Evolutionary conservation across 2,329 filamentous ascomycete species (phyloP).

Genomic region (Sphaerulina musiva): DNA sequence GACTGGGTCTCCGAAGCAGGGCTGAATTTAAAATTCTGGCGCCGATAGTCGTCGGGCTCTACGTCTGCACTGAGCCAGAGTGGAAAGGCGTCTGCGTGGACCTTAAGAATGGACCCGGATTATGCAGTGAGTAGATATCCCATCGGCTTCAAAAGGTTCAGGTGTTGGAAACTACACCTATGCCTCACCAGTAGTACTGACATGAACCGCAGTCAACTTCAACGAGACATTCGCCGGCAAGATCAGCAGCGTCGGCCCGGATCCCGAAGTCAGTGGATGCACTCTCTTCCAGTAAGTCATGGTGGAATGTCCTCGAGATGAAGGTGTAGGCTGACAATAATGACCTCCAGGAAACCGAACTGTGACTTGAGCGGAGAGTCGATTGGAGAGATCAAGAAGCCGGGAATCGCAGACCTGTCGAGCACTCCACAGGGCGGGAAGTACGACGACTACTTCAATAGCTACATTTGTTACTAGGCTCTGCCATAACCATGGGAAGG

Average conservation of each 20-base stretch:
- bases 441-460: conserved; percentile 16
- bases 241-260: conserved; percentile 17
- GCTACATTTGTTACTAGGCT: conserved; percentile 19
- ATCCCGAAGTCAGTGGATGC: conserved; percentile 16
- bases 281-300: conserved; percentile 17
- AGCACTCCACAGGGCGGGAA: conserved; percentile 8
- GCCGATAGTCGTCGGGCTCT: conserved; percentile 17
- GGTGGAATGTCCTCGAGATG: neutral
- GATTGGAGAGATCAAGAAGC: conserved; percentile 7
- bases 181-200: neutral
- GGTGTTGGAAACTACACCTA: too few relatives aligned
- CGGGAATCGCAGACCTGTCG: conserved; percentile 12
- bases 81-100: conserved; percentile 18
- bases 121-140: conserved; percentile 17
- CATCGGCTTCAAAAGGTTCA: neutral
- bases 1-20: conserved; percentile 2
- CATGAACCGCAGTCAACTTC: conserved; percentile 14
- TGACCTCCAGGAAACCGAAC: conserved; percentile 9
- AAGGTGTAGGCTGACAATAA: neutral
- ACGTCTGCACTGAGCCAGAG: conserved; percentile 17
- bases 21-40: conserved; percentile 16
- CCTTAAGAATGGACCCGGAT: conserved; percentile 13
- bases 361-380: conserved; percentile 12
- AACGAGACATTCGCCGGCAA: conserved; percentile 11
- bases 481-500: too few relatives aligned